A percentile compares a stretch with the other conserved stretches of the same genome.
phyloP scores from a whole-genome alignment of 805 yeast species.

The Ogataea salicorniae region DNA sequence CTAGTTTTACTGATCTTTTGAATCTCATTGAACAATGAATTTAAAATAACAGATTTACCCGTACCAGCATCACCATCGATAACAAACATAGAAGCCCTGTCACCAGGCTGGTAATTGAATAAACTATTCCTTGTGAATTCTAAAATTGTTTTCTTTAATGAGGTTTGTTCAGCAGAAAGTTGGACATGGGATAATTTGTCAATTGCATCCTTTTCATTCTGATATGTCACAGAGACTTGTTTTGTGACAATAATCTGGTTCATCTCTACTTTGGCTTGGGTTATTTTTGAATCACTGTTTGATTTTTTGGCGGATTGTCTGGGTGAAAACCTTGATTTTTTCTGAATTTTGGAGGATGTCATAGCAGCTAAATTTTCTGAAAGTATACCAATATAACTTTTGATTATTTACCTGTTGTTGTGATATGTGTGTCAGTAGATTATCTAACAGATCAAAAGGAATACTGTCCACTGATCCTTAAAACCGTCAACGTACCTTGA shows the following conservation, averaged over 20 bases:
- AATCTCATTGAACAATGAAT: constrained; percentile 38
- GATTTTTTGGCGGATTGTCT: neutral
- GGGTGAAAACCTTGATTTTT: neutral
- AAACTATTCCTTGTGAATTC: constrained; percentile 27
- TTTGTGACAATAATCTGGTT: neutral
- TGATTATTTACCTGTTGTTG: too few species aligned
- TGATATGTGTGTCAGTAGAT: too few species aligned
- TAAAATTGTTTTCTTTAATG: constrained; percentile 27
- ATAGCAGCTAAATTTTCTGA: too few species aligned
- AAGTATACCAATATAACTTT: too few species aligned
- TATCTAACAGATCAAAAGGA: too few species aligned
- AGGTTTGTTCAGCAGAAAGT: constrained; percentile 34
- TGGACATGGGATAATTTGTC: constrained; percentile 33
- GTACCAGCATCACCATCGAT: constrained; percentile 48
- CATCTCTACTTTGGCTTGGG: neutral
- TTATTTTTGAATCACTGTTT: neutral
- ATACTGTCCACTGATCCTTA: too few species aligned
- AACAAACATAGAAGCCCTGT: constrained; percentile 33
- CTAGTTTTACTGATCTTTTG: constrained; percentile 27
- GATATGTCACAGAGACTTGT: neutral
- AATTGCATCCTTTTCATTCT: constrained; percentile 23
- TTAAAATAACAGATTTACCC: constrained; percentile 40
- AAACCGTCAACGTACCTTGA: too few species aligned
- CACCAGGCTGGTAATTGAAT: constrained; percentile 5
- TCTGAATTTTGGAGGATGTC: too few species aligned